These are phyloP conservation scores for Trichoderma simmonsii DNA, from an alignment of 2,329 filamentous ascomycete species.

Conservation along the genomic window DNA sequence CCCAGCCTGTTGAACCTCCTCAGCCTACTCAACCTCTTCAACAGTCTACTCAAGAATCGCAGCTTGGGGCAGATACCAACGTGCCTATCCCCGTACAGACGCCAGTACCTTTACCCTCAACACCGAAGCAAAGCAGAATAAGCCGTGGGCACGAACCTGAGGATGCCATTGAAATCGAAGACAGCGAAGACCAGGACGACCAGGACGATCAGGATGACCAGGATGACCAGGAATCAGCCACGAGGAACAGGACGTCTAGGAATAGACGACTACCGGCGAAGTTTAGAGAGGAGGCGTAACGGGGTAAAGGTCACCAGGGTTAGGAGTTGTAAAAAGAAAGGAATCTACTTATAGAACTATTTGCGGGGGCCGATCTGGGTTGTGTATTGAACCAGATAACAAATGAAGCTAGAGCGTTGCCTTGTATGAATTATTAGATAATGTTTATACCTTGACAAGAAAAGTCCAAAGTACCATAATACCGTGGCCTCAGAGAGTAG, in stretches of 20 bases:
- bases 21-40: not conserved
- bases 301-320: not conserved
- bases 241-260: constrained; percentile 28
- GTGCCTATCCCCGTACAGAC: not conserved
- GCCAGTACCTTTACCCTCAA: not conserved
- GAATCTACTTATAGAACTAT: not conserved
- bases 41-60: not conserved
- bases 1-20: not conserved
- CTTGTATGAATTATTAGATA: not conserved
- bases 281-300: constrained; percentile 31
- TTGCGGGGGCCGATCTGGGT: not conserved
- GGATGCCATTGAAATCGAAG: constrained; percentile 28
- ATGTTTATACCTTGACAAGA: not conserved
- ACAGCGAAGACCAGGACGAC: constrained; percentile 34
- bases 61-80: not conserved
- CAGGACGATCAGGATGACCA: constrained; percentile 31
- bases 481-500: not conserved
- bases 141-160: not conserved
- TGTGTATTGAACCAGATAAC: not conserved
- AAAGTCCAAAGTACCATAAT: not conserved
- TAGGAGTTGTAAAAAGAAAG: not conserved
- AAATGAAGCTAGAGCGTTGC: not conserved
- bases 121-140: not conserved
- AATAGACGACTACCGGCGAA: constrained; percentile 36
- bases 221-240: constrained; percentile 32